Evolutionary conservation across 176 grass and related monocot species (phyloP).

Genomic region (Carex myosuroides): DNA sequence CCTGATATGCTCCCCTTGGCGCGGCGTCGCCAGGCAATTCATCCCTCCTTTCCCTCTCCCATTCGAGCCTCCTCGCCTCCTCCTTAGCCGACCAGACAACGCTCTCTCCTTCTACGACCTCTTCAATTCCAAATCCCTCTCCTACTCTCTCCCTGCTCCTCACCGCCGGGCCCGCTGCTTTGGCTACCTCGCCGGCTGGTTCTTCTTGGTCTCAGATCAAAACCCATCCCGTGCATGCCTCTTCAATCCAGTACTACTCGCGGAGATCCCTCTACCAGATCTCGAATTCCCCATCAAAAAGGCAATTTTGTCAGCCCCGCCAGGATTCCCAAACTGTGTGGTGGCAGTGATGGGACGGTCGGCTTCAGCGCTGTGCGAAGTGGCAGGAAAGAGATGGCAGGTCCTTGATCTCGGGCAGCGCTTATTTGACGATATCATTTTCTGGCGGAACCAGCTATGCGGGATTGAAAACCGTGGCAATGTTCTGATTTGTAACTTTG

Average conservation of each 20-base stretch:
- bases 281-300: conserved; percentile 16
- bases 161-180: conserved; percentile 3
- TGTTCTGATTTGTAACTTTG: conserved; percentile 16
- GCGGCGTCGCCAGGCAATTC: background rate
- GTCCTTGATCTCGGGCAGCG: conserved; percentile 8
- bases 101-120: conserved; percentile 8
- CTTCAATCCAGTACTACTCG: background rate
- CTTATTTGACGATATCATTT: background rate
- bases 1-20: conserved; percentile 6
- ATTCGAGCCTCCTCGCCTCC: conserved; percentile 14
- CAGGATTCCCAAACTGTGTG: background rate
- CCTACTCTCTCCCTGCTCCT: background rate
- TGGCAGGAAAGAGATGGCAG: background rate
- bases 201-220: conserved; percentile 1
- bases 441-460: conserved; percentile 13
- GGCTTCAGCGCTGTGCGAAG: background rate
- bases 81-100: background rate
- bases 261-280: background rate
- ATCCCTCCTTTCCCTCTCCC: conserved; percentile 3
- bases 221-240: background rate
- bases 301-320: background rate
- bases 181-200: conserved; percentile 5
- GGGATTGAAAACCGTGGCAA: background rate
- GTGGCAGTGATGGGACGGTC: conserved; percentile 19
- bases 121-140: background rate